Conservation (phyloP, 2,329 filamentous ascomycete species). For the Colletotrichum paranaense region DNA sequence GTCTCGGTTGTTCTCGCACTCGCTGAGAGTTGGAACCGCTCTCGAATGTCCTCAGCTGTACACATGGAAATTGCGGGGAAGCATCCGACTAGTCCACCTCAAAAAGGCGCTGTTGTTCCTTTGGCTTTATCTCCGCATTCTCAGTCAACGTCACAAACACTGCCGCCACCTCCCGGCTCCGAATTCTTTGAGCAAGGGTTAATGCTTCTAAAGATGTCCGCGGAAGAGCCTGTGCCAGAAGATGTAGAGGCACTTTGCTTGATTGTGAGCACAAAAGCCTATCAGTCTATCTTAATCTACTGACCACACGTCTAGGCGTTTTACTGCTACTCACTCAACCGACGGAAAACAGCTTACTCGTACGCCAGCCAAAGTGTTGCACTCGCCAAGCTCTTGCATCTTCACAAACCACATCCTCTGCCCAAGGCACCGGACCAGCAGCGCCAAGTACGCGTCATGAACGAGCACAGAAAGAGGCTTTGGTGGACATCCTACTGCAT, state of each 20-base stretch:
- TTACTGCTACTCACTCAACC: constrained; percentile 35
- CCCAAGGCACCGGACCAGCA: not conserved
- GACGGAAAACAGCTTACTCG: constrained; percentile 31
- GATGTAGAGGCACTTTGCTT: constrained; percentile 27
- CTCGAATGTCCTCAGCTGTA: not conserved
- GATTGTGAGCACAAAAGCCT: not conserved
- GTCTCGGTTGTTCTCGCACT: constrained; percentile 37
- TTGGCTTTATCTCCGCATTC: not conserved
- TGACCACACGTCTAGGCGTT: constrained; percentile 15
- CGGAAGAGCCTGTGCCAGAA: constrained; percentile 29
- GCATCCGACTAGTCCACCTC: not conserved
- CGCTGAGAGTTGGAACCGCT: constrained; percentile 34
- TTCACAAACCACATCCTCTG: constrained; percentile 15
- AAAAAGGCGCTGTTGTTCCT: not conserved
- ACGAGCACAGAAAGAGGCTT: constrained; percentile 29
- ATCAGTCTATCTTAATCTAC: no score
- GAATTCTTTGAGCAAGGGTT: constrained; percentile 36
- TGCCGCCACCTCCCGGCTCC: constrained; percentile 26
- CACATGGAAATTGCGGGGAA: not conserved
- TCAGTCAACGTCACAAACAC: not conserved
- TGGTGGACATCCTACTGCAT: constrained; percentile 37
- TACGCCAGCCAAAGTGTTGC: constrained; percentile 34
- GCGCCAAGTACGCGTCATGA: not conserved
- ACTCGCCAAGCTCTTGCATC: constrained; percentile 26
- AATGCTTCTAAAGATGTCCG: constrained; percentile 27